These are phyloP conservation scores for Dioscorea alata DNA, from an alignment of 106 monocot species.

Conservation along the genomic window DNA sequence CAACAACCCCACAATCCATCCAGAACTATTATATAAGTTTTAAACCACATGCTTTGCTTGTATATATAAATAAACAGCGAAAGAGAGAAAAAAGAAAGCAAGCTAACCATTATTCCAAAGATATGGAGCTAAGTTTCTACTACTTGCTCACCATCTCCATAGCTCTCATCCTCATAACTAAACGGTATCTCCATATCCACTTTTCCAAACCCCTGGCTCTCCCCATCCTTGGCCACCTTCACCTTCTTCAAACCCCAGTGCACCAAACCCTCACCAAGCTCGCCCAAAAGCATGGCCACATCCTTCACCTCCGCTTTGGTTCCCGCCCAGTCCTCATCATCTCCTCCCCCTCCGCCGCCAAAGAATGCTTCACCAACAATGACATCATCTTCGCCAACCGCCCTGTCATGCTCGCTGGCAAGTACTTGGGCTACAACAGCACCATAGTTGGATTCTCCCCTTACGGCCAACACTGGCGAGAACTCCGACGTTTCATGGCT, in stretches of 20 bases:
- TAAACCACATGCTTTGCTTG: too few relatives aligned
- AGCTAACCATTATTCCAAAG: too few relatives aligned
- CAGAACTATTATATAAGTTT: too few relatives aligned
- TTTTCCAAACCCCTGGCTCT: constrained; percentile 22
- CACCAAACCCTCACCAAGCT: constrained; percentile 33
- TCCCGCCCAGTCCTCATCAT: constrained; percentile 48
- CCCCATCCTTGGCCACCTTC: constrained; percentile 55
- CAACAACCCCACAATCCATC: too few relatives aligned
- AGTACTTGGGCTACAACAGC: constrained; percentile 27
- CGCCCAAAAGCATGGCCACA: constrained; percentile 28
- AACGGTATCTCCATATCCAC: background rate
- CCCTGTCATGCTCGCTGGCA: constrained; percentile 16
- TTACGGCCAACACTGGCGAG: constrained; percentile 58
- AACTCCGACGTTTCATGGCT: constrained; percentile 39
- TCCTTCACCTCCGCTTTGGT: constrained; percentile 50
- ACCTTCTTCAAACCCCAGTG: constrained; percentile 39
- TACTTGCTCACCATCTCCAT: too few relatives aligned
- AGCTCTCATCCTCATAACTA: background rate
- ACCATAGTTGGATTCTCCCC: constrained; percentile 25
- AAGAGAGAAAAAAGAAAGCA: too few relatives aligned
- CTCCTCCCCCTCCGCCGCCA: constrained; percentile 30
- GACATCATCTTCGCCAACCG: constrained; percentile 58
- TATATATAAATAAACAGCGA: too few relatives aligned
- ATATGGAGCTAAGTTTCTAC: too few relatives aligned
- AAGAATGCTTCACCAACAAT: constrained; percentile 42